Percentiles rank a stretch among this genome's conserved stretches.
Evolutionary conservation across 495 filamentous ascomycete species (phyloP).

Genomic region (Viridothelium virens): DNA sequence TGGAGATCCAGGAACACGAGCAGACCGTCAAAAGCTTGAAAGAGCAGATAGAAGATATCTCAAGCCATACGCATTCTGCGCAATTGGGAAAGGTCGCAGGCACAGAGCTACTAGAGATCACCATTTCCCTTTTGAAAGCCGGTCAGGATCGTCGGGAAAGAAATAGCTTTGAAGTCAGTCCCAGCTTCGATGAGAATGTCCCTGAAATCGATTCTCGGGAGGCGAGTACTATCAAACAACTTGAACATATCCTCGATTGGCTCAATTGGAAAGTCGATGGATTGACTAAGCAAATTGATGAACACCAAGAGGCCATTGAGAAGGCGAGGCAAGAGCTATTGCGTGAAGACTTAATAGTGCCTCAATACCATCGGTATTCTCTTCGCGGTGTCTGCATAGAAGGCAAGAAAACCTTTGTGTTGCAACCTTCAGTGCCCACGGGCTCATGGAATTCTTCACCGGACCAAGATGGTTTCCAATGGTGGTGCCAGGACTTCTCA

Average conservation of each 20-base stretch:
- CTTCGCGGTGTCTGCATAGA: slow-evolving; percentile 27
- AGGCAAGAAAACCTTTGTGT: slow-evolving; percentile 24
- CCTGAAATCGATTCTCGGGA: slow-evolving; percentile 15
- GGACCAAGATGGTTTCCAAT: slow-evolving; percentile 13
- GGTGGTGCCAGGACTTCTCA: slow-evolving; percentile 21
- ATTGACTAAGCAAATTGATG: slow-evolving; percentile 13
- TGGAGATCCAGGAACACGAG: slow-evolving; percentile 12
- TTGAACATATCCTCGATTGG: slow-evolving; percentile 18
- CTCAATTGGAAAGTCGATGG: slow-evolving; percentile 20
- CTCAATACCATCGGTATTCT: slow-evolving; percentile 17
- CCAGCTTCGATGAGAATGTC: slow-evolving; percentile 9
- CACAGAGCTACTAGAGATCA: slow-evolving; percentile 12
- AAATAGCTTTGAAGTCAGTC: background rate
- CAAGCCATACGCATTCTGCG: slow-evolving; percentile 17
- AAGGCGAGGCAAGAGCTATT: slow-evolving; percentile 17
- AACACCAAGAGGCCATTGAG: background rate
- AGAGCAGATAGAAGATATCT: slow-evolving; percentile 17
- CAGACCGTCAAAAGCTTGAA: slow-evolving; percentile 16
- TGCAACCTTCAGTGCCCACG: slow-evolving; percentile 13
- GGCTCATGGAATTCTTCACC: slow-evolving; percentile 10
- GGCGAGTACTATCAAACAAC: slow-evolving; percentile 16
- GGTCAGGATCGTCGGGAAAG: background rate
- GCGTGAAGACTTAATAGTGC: background rate
- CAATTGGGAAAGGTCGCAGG: slow-evolving; percentile 11
- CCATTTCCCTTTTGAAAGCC: slow-evolving; percentile 10